These are phyloP conservation scores for Sarocladium brachiariae DNA, from an alignment of 2,329 filamentous ascomycete species.

Conservation along the genomic window DNA sequence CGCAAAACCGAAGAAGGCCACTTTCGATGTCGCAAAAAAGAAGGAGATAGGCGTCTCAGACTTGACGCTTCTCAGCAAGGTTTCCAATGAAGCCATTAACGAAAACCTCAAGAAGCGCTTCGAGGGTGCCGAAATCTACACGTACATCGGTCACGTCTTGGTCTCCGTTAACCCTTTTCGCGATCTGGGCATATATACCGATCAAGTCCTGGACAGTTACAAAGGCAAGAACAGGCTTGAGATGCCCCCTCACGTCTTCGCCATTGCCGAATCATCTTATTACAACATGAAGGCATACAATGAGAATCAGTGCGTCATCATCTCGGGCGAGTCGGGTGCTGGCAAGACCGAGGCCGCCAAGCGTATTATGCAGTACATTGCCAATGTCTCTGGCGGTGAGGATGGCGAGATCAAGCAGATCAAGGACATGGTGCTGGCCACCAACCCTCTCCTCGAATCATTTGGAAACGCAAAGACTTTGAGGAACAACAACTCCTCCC, in stretches of 20 bases:
- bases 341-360: slow-evolving; percentile 99
- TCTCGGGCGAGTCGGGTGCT: slow-evolving; percentile 95
- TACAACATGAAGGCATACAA: slow-evolving; percentile 99
- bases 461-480: slow-evolving; percentile 98
- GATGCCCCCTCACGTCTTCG: slow-evolving; percentile 92
- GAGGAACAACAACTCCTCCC: slow-evolving; percentile 96
- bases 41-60: slow-evolving; percentile 99
- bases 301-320: slow-evolving; percentile 99
- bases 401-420: slow-evolving; percentile 89
- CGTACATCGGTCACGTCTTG: slow-evolving; percentile 98
- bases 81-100: slow-evolving; percentile 98
- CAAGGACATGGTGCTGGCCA: slow-evolving; percentile 99
- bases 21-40: slow-evolving; percentile 95
- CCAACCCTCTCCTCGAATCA: slow-evolving; percentile 92
- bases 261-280: slow-evolving; percentile 91
- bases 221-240: slow-evolving; percentile 95
- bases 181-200: slow-evolving; percentile 96
- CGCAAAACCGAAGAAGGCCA: slow-evolving; percentile 84
- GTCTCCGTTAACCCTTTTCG: slow-evolving; percentile 98
- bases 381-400: slow-evolving; percentile 82
- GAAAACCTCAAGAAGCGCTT: slow-evolving; percentile 98
- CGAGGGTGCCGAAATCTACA: slow-evolving; percentile 96
- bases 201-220: slow-evolving; percentile 87
- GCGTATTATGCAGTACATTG: slow-evolving; percentile 99
- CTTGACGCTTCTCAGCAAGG: slow-evolving; percentile 94